Conservation (phyloP, 192 early-diverging fungal genomes). For the Phycomyces blakesleeanus region DNA sequence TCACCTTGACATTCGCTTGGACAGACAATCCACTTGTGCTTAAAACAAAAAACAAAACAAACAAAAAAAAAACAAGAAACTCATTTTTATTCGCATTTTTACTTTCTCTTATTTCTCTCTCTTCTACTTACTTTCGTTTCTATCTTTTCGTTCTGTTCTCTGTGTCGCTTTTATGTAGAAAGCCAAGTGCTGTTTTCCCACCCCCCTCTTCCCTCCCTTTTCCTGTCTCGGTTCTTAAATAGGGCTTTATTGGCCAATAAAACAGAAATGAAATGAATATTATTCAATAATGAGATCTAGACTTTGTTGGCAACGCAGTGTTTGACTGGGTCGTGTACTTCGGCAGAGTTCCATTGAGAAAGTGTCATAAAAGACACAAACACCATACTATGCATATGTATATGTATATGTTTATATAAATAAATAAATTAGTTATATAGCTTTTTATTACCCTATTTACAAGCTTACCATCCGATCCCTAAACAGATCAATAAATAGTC, state of each 20-base stretch:
- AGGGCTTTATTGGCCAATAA: not conserved
- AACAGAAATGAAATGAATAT: slow-evolving; percentile 1
- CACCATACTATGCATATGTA: slow-evolving; percentile 6
- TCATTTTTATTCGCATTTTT: slow-evolving; percentile 2
- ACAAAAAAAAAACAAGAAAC: too few species aligned
- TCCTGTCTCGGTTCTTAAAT: too few species aligned
- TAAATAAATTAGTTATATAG: not conserved
- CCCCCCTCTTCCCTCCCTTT: not conserved
- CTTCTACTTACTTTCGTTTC: not conserved
- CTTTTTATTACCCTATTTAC: too few species aligned
- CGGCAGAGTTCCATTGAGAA: slow-evolving; percentile 17
- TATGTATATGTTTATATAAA: not conserved
- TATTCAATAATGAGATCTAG: slow-evolving; percentile 2
- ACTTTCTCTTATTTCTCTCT: slow-evolving; percentile 4
- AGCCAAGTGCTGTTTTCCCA: not conserved
- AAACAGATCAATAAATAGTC: slow-evolving; percentile 55
- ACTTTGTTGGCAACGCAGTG: slow-evolving; percentile 8
- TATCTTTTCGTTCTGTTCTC: slow-evolving; percentile 11
- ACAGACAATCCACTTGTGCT: slow-evolving; percentile 15
- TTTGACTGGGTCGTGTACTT: slow-evolving; percentile 14
- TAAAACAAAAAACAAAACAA: not conserved
- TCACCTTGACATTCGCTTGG: slow-evolving; percentile 42
- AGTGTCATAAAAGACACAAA: slow-evolving; percentile 9
- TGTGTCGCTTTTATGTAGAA: slow-evolving; percentile 1
- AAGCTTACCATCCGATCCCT: slow-evolving; percentile 43